Evolutionary conservation across 345 rosid genomes (phyloP).

Genomic region (Moricandia moricandioides): DNA sequence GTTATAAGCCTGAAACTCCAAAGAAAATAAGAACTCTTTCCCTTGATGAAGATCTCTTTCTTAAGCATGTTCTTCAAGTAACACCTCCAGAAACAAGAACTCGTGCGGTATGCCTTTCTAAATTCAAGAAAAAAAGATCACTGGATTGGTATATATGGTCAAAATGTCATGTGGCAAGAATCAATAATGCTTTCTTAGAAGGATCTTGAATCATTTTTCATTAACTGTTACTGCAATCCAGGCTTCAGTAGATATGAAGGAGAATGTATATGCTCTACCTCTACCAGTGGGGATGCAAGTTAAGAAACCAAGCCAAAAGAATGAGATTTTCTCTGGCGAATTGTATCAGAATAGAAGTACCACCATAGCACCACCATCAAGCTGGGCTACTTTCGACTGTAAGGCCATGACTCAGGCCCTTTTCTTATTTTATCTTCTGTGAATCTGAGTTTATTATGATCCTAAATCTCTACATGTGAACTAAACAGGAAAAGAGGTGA

Average conservation of each 20-base stretch:
- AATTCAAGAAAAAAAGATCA: too few relatives aligned
- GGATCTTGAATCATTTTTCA: slow-evolving; percentile 6
- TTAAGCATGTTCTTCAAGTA: slow-evolving; percentile 37
- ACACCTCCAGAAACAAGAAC: slow-evolving; percentile 42
- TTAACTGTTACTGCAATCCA: slow-evolving; percentile 11
- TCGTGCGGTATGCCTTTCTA: slow-evolving; percentile 44
- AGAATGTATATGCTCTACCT: slow-evolving; percentile 22
- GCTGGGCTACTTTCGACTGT: slow-evolving; percentile 75
- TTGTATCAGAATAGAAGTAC: slow-evolving; percentile 25
- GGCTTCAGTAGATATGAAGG: slow-evolving; percentile 55
- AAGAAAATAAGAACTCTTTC: slow-evolving; percentile 52
- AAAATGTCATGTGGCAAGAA: not conserved
- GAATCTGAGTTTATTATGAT: slow-evolving; percentile 1
- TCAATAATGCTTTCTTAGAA: not conserved
- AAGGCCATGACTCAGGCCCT: slow-evolving; percentile 11
- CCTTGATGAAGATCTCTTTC: slow-evolving; percentile 60
- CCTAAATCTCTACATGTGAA: not conserved
- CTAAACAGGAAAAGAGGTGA: slow-evolving; percentile 28
- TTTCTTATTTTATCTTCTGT: not conserved
- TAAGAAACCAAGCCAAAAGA: slow-evolving; percentile 30
- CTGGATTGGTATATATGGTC: not conserved
- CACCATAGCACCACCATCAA: slow-evolving; percentile 41
- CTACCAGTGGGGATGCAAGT: slow-evolving; percentile 23
- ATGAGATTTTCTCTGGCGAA: slow-evolving; percentile 15
- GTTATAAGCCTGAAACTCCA: slow-evolving; percentile 32